A percentile compares a stretch with the other conserved stretches of the same genome.
Conservation (phyloP, 1,284 basidiomycete species). For the Phellopilus nigrolimitatus region DNA sequence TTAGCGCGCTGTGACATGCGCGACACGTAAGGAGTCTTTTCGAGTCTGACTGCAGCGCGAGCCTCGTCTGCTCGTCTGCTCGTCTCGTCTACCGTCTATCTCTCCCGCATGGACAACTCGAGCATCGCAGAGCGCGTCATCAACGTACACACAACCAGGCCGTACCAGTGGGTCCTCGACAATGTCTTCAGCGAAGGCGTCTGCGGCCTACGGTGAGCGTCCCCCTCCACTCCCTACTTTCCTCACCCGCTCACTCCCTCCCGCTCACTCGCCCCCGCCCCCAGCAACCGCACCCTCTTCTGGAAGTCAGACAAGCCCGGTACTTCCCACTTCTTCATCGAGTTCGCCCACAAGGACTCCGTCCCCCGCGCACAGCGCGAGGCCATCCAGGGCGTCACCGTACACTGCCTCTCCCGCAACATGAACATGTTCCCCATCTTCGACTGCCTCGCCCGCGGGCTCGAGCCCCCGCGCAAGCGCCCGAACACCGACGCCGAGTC, state of each 20-base stretch:
- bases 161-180: constrained; percentile 6
- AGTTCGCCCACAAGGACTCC: constrained; percentile 15
- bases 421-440: constrained; percentile 14
- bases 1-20: too few species aligned
- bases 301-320: constrained; percentile 17
- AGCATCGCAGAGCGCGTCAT: constrained; percentile 13
- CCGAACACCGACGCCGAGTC: constrained; percentile 3
- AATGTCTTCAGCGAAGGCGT: constrained; percentile 9
- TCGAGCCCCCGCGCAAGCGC: constrained; percentile 11
- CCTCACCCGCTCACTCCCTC: background rate
- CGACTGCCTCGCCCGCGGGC: constrained; percentile 12
- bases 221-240: background rate
- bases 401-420: constrained; percentile 13
- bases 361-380: constrained; percentile 9
- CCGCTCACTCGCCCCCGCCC: background rate
- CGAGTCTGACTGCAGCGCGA: too few species aligned
- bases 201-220: constrained; percentile 8
- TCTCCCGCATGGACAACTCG: background rate
- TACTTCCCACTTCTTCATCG: constrained; percentile 17
- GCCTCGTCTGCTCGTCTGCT: too few species aligned
- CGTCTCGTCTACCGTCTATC: too few species aligned
- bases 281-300: constrained; percentile 5
- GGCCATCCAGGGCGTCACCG: constrained; percentile 11
- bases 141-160: constrained; percentile 15
- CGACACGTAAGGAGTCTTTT: too few species aligned